phyloP scores from a whole-genome alignment of 768 basidiomycete genomes.

The Candolleomyces aberdarensis region DNA sequence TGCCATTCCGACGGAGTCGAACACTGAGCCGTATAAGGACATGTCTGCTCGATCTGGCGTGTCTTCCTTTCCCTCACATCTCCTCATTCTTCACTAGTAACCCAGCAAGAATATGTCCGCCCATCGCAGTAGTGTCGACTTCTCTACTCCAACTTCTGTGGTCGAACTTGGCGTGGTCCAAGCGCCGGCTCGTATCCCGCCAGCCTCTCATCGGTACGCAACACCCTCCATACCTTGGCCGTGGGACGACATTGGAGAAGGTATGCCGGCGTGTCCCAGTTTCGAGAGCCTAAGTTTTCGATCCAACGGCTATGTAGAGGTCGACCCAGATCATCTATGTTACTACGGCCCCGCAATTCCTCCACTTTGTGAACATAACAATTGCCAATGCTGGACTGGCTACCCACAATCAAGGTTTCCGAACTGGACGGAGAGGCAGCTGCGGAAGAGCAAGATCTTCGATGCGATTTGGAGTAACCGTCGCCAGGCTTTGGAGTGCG shows the following conservation, averaged over 20 bases:
- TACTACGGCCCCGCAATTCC: conserved; percentile 32
- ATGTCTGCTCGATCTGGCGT: no score
- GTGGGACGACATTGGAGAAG: conserved; percentile 40
- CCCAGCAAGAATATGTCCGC: no score
- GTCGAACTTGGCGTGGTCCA: no score
- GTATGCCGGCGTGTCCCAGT: conserved; percentile 23
- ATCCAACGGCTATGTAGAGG: conserved; percentile 19
- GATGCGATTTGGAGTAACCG: conserved; percentile 27
- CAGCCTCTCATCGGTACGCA: no score
- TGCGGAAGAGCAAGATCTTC: conserved; percentile 28
- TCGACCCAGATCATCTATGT: conserved; percentile 32
- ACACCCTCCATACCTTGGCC: conserved; percentile 48
- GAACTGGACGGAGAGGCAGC: conserved; percentile 45
- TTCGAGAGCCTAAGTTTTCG: neutral
- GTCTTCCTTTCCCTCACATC: no score
- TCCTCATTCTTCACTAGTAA: no score
- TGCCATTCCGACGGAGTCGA: no score
- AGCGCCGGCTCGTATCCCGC: no score
- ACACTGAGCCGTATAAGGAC: no score
- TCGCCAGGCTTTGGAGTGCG: conserved; percentile 16
- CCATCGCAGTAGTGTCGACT: no score
- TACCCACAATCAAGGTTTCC: conserved; percentile 41
- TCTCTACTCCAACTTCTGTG: no score
- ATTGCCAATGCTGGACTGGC: conserved; percentile 28
- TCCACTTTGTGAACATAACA: conserved; percentile 20